Conservation (phyloP, 139 green algal genomes). For the Closterium sp. region DNA sequence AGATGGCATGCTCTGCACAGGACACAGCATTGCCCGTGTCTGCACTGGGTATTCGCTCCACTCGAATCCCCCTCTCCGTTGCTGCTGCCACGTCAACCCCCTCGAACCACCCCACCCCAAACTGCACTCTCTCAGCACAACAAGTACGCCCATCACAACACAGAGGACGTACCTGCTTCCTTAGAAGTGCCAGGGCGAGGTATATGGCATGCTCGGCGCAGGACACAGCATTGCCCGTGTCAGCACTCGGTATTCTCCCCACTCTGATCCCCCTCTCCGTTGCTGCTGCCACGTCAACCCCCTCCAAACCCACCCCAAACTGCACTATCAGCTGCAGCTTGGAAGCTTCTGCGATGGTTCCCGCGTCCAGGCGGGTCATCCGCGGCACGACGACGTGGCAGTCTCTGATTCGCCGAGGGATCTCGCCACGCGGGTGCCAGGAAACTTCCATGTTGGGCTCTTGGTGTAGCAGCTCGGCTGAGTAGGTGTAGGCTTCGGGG, state of each 20-base stretch:
- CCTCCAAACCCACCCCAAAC: slow-evolving; percentile 69
- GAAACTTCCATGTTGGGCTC: slow-evolving; percentile 29
- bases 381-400: slow-evolving; percentile 63
- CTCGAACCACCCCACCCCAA: slow-evolving; percentile 2
- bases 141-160: slow-evolving; percentile 30
- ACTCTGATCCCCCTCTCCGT: slow-evolving; percentile 62
- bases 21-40: slow-evolving; percentile 64
- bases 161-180: slow-evolving; percentile 51
- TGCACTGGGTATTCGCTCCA: slow-evolving; percentile 63
- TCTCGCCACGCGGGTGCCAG: slow-evolving; percentile 47
- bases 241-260: slow-evolving; percentile 61
- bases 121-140: too few relatives aligned
- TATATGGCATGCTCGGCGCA: slow-evolving; percentile 73
- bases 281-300: slow-evolving; percentile 63
- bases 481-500: slow-evolving; percentile 47
- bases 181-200: slow-evolving; percentile 60
- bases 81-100: slow-evolving; percentile 63
- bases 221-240: slow-evolving; percentile 64
- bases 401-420: slow-evolving; percentile 35
- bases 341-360: slow-evolving; percentile 43
- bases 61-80: slow-evolving; percentile 58
- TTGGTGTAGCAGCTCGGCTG: slow-evolving; percentile 41
- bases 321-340: slow-evolving; percentile 66
- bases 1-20: slow-evolving; percentile 71
- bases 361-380: slow-evolving; percentile 54